Conservation (phyloP, 768 basidiomycete genomes). For the Suillus hirtellus region DNA sequence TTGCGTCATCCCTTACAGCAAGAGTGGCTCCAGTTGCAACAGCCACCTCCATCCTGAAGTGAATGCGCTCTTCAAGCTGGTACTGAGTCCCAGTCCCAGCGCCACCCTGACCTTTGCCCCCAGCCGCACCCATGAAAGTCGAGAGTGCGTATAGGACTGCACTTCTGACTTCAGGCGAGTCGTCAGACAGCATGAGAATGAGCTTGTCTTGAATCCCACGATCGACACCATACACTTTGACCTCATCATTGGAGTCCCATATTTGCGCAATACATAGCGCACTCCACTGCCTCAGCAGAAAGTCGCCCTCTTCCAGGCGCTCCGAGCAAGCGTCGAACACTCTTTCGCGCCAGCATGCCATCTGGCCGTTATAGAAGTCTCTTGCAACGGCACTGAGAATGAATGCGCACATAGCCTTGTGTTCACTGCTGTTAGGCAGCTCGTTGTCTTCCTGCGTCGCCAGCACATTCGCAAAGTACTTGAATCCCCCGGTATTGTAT, state of each 20-base stretch:
- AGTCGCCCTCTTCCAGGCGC: slow-evolving; percentile 86
- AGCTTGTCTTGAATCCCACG: slow-evolving; percentile 80
- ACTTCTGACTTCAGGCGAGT: slow-evolving; percentile 89
- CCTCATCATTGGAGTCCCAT: slow-evolving; percentile 92
- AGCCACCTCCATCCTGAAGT: slow-evolving; percentile 88
- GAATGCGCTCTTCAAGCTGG: slow-evolving; percentile 74
- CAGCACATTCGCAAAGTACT: slow-evolving; percentile 82
- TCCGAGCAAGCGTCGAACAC: slow-evolving; percentile 89
- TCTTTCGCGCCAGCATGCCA: slow-evolving; percentile 74
- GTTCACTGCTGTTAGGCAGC: slow-evolving; percentile 93
- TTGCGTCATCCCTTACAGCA: slow-evolving; percentile 90
- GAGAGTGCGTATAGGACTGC: slow-evolving; percentile 91
- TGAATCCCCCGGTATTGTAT: slow-evolving; percentile 76
- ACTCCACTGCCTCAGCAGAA: slow-evolving; percentile 91
- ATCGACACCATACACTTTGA: slow-evolving; percentile 81
- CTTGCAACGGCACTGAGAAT: slow-evolving; percentile 88
- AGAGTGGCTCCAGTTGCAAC: slow-evolving; percentile 88
- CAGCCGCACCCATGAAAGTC: slow-evolving; percentile 90
- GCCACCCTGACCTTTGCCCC: slow-evolving; percentile 76
- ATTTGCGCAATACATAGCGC: slow-evolving; percentile 91
- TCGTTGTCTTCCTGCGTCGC: slow-evolving; percentile 62
- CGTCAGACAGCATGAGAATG: slow-evolving; percentile 76
- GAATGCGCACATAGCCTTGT: slow-evolving; percentile 98
- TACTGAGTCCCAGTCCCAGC: slow-evolving; percentile 82
- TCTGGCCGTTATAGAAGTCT: slow-evolving; percentile 86